These are phyloP conservation scores for Meyerozyma athensensis DNA, from an alignment of 1,139 yeast genomes.

Conservation along the genomic window DNA sequence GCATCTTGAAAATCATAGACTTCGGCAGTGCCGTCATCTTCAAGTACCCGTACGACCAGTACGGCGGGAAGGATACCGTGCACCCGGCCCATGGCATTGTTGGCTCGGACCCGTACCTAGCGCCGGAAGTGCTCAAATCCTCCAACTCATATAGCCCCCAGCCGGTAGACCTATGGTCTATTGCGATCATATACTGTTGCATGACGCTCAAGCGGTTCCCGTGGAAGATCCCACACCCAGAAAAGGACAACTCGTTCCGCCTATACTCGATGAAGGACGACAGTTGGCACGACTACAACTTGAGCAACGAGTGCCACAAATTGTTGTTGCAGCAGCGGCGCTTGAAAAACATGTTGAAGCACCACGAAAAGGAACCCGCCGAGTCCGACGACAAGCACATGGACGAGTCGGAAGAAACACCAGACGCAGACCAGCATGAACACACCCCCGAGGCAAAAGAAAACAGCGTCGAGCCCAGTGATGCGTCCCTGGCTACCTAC, in stretches of 20 bases:
- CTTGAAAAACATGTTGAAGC: constrained; percentile 37
- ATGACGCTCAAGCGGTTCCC: constrained; percentile 94
- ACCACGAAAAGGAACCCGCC: constrained; percentile 18
- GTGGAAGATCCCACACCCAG: constrained; percentile 87
- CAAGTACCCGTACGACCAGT: constrained; percentile 78
- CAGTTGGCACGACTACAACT: constrained; percentile 47
- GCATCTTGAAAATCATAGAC: constrained; percentile 87
- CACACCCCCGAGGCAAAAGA: background rate
- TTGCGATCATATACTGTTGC: constrained; percentile 93
- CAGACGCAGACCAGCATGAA: constrained; percentile 7
- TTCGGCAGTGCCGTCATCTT: constrained; percentile 96
- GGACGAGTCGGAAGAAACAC: background rate
- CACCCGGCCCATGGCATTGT: constrained; percentile 90
- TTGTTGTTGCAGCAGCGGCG: constrained; percentile 42
- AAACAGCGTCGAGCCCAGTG: background rate
- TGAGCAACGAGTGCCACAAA: constrained; percentile 48
- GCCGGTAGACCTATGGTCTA: constrained; percentile 92
- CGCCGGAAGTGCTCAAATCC: constrained; percentile 85
- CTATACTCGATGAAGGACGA: constrained; percentile 53
- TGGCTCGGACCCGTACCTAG: constrained; percentile 96
- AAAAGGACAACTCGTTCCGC: constrained; percentile 79
- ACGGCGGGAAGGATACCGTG: constrained; percentile 47
- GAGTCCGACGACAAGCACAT: constrained; percentile 1
- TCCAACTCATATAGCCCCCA: constrained; percentile 79
- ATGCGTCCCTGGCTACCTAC: background rate